Evolutionary conservation across 495 filamentous ascomycete species (phyloP).

Genomic region (Xylona heveae): DNA sequence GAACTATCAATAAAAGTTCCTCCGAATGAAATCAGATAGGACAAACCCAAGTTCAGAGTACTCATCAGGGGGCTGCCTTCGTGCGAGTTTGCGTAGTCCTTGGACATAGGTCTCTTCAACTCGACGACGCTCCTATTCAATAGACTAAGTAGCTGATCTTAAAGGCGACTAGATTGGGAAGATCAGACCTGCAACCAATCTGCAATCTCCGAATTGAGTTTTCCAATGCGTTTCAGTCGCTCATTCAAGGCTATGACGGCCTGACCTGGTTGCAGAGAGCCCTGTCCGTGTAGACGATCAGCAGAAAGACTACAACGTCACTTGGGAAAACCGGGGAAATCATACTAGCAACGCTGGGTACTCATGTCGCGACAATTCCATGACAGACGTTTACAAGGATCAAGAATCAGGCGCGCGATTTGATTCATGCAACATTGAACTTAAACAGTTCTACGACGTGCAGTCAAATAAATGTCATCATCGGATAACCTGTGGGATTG

Average conservation of each 20-base stretch:
- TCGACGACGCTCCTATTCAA: conserved; percentile 69
- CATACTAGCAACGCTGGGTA: conserved; percentile 93
- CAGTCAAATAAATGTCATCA: too few species aligned
- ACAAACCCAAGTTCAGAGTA: conserved; percentile 67
- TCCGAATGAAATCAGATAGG: conserved; percentile 2
- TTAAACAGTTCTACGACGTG: too few species aligned
- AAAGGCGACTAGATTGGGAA: neutral
- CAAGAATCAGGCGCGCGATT: too few species aligned
- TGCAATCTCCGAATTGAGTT: conserved; percentile 77
- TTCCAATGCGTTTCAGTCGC: conserved; percentile 68
- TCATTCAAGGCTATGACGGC: conserved; percentile 72
- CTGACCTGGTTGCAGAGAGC: conserved; percentile 61
- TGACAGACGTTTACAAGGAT: conserved; percentile 11
- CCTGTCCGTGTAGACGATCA: conserved; percentile 30
- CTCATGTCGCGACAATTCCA: conserved; percentile 77
- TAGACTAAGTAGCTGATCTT: too few species aligned
- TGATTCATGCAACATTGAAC: too few species aligned
- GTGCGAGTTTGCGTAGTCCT: conserved; percentile 60
- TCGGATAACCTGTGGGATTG: too few species aligned
- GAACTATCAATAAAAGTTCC: conserved; percentile 6
- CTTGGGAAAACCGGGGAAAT: neutral
- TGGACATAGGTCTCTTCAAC: conserved; percentile 82
- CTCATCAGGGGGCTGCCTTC: conserved; percentile 45
- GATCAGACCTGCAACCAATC: conserved; percentile 82
- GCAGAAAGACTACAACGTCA: conserved; percentile 4